Percentiles rank a stretch among this genome's conserved stretches.
Conservation (phyloP, 192 early-diverging fungal species). For the Mortierella hygrophila region DNA sequence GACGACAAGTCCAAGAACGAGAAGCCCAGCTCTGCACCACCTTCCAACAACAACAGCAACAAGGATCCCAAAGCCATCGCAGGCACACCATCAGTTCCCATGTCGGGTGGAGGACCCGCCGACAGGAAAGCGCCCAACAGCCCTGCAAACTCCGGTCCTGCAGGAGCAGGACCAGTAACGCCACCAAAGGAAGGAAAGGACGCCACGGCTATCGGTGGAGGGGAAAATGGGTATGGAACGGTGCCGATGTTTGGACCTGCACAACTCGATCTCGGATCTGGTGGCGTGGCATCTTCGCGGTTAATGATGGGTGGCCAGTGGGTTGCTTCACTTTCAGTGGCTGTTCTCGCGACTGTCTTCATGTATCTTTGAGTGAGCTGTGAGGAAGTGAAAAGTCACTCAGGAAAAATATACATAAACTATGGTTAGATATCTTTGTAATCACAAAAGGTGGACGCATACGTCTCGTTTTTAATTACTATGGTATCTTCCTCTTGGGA, state of each 20-base stretch:
- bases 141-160: not conserved
- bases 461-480: too few species aligned
- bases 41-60: not conserved
- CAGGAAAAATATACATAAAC: not conserved
- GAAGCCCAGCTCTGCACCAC: not conserved
- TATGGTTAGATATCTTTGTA: too few species aligned
- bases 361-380: not conserved
- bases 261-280: slow-evolving; percentile 38
- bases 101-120: not conserved
- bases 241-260: slow-evolving; percentile 54
- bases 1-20: not conserved
- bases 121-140: not conserved
- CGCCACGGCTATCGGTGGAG: not conserved
- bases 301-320: not conserved
- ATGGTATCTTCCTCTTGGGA: not conserved
- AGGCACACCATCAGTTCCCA: not conserved
- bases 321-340: not conserved
- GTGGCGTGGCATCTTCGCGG: not conserved
- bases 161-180: not conserved
- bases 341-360: not conserved
- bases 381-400: not conserved
- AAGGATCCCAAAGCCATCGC: not conserved
- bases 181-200: slow-evolving; percentile 5
- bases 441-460: too few species aligned
- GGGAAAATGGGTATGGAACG: slow-evolving; percentile 14